Evolutionary conservation across 2,329 filamentous ascomycete species (phyloP), one percentile per base, ranked within the genome.

Genomic region (Ampelomyces quisqualis): DNA sequence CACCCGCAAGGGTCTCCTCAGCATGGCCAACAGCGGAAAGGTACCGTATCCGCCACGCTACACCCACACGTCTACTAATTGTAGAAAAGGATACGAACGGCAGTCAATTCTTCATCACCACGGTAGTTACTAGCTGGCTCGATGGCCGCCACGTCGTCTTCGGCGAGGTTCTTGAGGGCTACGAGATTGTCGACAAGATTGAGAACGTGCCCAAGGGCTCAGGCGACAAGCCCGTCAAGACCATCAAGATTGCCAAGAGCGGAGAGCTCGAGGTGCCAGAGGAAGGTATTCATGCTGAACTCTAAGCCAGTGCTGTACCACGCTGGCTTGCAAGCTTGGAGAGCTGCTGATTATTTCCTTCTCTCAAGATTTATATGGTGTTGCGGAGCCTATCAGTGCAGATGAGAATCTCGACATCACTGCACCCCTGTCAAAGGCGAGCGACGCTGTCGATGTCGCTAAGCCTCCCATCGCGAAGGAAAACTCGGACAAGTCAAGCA

Each of bases 201-300:
- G 84, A 93, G 77, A 81, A 84, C 59, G 76, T 77, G 55, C 70
- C 79, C 64, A 91, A 86, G 67, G 71, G 68, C 51, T 58, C 75
- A 30, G 79, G 80, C 57, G 86, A 90, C 74, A 86, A 82, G 73
- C 88, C 88, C 19, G 66, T 68, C 49, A 72, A 83, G 73, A 66
- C 76, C 14, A 77, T 93, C 72, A 90, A 83, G 77, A 89, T 94
- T 64, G 78, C 70, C 68, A 88, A 90, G 80, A 88, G 85, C 73
- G 88, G 88, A 71, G 87, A 91, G 78, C 76, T 93, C 60, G 79
- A 84, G 70, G 84, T 90, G 55, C 85, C 87, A 69, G 77, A 82
- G 77, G 88, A 93, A 93, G 88, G 88, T 93, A 91, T 89, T 77
- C 86, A 90, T 75, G 80, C 84, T 74, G 88, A 93, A 75, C 86